phyloP scores from a whole-genome alignment of 2,329 filamentous ascomycete genomes.

The Verruconis gallopava region DNA sequence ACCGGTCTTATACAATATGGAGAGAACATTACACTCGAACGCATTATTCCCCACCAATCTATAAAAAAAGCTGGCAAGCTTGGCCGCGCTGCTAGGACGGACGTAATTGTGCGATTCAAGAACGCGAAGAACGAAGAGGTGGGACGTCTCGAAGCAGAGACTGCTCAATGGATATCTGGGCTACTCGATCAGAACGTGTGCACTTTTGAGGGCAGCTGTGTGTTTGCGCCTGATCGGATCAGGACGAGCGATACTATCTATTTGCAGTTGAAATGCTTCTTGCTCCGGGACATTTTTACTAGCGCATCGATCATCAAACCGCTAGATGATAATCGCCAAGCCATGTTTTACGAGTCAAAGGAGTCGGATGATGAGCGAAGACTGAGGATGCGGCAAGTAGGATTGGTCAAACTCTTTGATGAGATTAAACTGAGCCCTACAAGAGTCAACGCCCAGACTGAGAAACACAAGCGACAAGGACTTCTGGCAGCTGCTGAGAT shows the following conservation, averaged over 20 bases:
- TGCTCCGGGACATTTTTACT: conserved; percentile 64
- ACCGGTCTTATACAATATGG: conserved; percentile 62
- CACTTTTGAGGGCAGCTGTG: conserved; percentile 72
- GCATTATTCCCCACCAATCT: conserved; percentile 44
- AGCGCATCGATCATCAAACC: conserved; percentile 47
- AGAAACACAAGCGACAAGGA: conserved; percentile 69
- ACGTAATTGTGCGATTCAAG: conserved; percentile 86
- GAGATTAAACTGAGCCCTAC: conserved; percentile 75
- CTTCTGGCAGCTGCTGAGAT: conserved; percentile 76
- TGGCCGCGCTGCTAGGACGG: conserved; percentile 43
- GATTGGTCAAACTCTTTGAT: conserved; percentile 75
- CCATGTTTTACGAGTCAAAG: conserved; percentile 66
- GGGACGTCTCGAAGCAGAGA: conserved; percentile 74
- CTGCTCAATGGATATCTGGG: conserved; percentile 81
- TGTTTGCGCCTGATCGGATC: conserved; percentile 75
- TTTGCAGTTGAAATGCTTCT: conserved; percentile 66
- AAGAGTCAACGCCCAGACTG: conserved; percentile 57
- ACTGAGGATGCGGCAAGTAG: conserved; percentile 72
- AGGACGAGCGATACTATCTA: conserved; percentile 92
- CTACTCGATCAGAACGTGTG: conserved; percentile 85
- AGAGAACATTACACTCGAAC: conserved; percentile 74
- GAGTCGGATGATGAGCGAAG: conserved; percentile 78
- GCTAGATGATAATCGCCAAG: conserved; percentile 55
- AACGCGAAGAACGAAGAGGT: conserved; percentile 68
- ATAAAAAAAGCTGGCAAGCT: conserved; percentile 27